Base-by-base conservation (phyloP, 257 asterid genomes). In the Thymus quinquecostatus region DNA sequence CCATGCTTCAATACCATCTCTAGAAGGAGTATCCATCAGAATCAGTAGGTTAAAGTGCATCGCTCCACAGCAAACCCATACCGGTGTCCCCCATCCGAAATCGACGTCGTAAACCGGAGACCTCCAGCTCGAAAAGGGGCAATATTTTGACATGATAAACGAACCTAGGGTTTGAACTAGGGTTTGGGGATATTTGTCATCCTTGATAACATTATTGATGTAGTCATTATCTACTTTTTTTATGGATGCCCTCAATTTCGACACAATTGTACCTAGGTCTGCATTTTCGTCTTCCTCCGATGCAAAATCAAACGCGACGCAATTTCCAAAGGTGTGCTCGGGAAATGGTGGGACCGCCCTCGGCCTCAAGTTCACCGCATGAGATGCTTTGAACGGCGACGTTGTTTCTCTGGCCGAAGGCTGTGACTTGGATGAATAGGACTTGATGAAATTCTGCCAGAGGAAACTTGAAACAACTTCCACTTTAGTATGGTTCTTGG, bases 51-150 rank as follows among this genome's bases (percentile, higher is more conserved):
- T 68, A 7, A 4, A 6, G 0, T 51, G 72, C 5, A 53, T 2
- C 8, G 32, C 12, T 9, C 43, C 3, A 1, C 33, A 55, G 65
- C 56, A 11, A 32, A 69, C 44, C 74, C 74, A 55, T 28, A 10
- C 34, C 1, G 71, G 71, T 60, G 32, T 69, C 6, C 74, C 74
- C 47, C 57, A 57, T 0, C 74, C 66, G 2, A 69, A 69, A 43
- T 69, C 74, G 6, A 44, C 74, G 1, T 44, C 45, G 65, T 66
- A 66, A 30, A 66, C 29, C 9, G 60, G 28, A 64, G 11, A 5
- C 51, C 10, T 5, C 63, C 63, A 38, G 10, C 50, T 45, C 3
- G 50, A 7, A 45, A 45, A 45, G 10, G 13, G 2, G 3, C n/a
- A n/a, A n/a, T n/a, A n/a, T n/a, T n/a, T n/a, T n/a, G n/a, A n/a